Percentiles rank a stretch among this genome's conserved stretches.
These are phyloP conservation scores for Cadophora sp. DNA, from an alignment of 2,329 filamentous ascomycete genomes.

Conservation along the genomic window DNA sequence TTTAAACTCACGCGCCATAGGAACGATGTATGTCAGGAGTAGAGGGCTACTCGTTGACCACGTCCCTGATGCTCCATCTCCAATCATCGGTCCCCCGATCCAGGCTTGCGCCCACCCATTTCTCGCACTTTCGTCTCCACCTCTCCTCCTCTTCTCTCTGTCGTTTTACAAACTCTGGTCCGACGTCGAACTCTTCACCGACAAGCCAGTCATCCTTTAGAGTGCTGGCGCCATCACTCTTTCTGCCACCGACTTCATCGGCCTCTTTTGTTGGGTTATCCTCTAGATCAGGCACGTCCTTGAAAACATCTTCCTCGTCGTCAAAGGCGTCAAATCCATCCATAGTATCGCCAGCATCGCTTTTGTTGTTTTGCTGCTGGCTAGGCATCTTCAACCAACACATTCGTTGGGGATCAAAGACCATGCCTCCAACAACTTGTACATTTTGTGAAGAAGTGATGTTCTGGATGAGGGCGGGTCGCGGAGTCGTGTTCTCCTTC, in stretches of 20 bases:
- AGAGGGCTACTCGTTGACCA: constrained; percentile 48
- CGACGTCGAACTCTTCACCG: constrained; percentile 96
- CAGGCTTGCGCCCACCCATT: constrained; percentile 71
- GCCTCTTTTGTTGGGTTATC: constrained; percentile 55
- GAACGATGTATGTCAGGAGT: neutral
- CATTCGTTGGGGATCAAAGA: constrained; percentile 97
- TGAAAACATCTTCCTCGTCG: constrained; percentile 92
- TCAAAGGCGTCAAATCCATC: constrained; percentile 74
- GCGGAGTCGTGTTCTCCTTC: constrained; percentile 64
- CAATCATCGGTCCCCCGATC: constrained; percentile 65
- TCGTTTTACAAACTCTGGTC: constrained; percentile 87
- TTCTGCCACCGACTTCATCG: constrained; percentile 57
- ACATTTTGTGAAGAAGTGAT: constrained; percentile 85
- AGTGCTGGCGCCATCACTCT: constrained; percentile 55
- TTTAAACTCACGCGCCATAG: neutral
- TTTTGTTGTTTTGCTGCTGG: constrained; percentile 51
- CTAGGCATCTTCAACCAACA: constrained; percentile 87
- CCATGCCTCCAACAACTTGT: constrained; percentile 96
- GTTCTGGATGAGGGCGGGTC: constrained; percentile 87
- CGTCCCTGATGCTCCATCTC: constrained; percentile 78
- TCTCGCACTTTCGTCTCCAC: constrained; percentile 87
- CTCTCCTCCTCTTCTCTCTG: constrained; percentile 91
- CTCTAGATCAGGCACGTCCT: constrained; percentile 90
- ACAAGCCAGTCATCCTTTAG: constrained; percentile 82
- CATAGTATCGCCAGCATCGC: constrained; percentile 62